A percentile compares a stretch with the other conserved stretches of the same genome.
These are phyloP conservation scores for Ceratocystiopsis brevicomis DNA, from an alignment of 2,329 filamentous ascomycete genomes.

Conservation along the genomic window DNA sequence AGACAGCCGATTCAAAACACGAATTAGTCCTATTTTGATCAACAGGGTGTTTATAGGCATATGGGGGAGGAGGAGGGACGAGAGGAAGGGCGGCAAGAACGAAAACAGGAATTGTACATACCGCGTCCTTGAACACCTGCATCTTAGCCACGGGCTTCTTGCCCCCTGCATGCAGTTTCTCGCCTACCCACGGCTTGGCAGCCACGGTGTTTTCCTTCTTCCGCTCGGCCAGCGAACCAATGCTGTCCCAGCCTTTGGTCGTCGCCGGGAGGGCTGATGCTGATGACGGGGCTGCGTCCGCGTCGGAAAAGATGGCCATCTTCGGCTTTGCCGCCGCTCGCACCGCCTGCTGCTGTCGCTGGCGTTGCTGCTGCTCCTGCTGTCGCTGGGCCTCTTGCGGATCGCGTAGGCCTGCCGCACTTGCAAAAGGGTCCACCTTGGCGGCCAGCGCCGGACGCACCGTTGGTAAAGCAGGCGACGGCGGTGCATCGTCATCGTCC, in stretches of 20 bases:
- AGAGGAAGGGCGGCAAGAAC: background rate
- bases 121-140: constrained; percentile 86
- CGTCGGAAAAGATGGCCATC: constrained; percentile 79
- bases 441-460: constrained; percentile 67
- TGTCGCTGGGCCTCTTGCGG: constrained; percentile 35
- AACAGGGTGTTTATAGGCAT: constrained; percentile 40
- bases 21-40: constrained; percentile 95
- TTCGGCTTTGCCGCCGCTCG: constrained; percentile 39
- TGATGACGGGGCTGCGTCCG: constrained; percentile 33
- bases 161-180: constrained; percentile 73
- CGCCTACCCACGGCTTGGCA: constrained; percentile 77
- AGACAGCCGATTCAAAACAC: constrained; percentile 12
- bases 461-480: constrained; percentile 70
- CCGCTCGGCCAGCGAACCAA: constrained; percentile 67
- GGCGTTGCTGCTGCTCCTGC: constrained; percentile 3
- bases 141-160: constrained; percentile 70
- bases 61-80: constrained; percentile 11
- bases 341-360: constrained; percentile 20
- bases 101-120: constrained; percentile 34
- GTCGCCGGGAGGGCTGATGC: constrained; percentile 36
- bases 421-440: constrained; percentile 67
- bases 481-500: constrained; percentile 35
- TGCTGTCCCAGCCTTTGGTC: constrained; percentile 74
- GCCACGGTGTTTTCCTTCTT: constrained; percentile 88
- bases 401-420: constrained; percentile 31